These are phyloP conservation scores for Trichomonas tenax DNA, from an alignment of 208 protist species.

Conservation along the genomic window DNA sequence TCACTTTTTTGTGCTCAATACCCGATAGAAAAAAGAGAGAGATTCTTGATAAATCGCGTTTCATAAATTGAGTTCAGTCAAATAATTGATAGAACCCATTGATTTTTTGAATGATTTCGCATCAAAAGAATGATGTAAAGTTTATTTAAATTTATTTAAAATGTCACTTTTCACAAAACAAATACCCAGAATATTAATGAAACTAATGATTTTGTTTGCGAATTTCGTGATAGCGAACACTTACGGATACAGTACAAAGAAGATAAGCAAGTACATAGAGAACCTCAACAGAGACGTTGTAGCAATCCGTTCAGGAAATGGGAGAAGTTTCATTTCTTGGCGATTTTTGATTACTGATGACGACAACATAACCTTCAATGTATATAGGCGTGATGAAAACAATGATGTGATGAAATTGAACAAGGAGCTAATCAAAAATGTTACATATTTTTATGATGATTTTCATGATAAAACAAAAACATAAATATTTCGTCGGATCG, in stretches of 20 bases:
- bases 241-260: not conserved
- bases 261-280: not conserved
- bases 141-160: too few species aligned
- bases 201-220: too few species aligned
- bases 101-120: too few species aligned
- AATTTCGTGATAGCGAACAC: not conserved
- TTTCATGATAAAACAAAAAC: not conserved
- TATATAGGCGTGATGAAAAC: not conserved
- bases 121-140: too few species aligned
- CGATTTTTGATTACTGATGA: not conserved
- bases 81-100: too few species aligned
- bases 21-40: too few species aligned
- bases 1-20: too few species aligned
- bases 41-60: too few species aligned
- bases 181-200: too few species aligned
- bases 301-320: not conserved
- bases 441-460: not conserved
- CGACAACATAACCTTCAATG: not conserved
- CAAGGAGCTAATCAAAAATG: not conserved
- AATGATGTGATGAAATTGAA: not conserved
- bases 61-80: too few species aligned
- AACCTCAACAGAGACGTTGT: not conserved
- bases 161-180: too few species aligned
- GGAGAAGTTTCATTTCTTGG: not conserved
- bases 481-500: not conserved